Evolutionary conservation across 345 rosid species (phyloP).

Genomic region (Pistacia vera): DNA sequence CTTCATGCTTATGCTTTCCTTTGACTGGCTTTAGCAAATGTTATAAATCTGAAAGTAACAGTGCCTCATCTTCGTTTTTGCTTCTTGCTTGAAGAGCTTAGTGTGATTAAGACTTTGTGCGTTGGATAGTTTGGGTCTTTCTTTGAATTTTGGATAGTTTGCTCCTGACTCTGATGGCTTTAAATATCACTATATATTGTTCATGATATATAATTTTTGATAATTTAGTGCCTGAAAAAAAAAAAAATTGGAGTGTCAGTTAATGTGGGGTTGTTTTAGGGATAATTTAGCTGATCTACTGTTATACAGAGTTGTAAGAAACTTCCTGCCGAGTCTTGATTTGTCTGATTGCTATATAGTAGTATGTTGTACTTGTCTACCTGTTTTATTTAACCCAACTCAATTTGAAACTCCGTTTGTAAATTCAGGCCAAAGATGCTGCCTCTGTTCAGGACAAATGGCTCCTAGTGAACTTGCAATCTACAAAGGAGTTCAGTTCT

Average conservation of each 20-base stretch:
- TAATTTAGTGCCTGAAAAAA: background rate
- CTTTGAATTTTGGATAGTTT: background rate
- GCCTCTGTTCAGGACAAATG: slow-evolving; percentile 88
- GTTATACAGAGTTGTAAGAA: background rate
- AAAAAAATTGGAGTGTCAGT: background rate
- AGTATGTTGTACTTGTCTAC: background rate
- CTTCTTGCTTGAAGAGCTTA: background rate
- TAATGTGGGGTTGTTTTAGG: background rate
- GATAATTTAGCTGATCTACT: background rate
- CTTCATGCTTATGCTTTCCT: no score
- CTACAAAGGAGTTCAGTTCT: slow-evolving; percentile 89
- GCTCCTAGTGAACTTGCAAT: slow-evolving; percentile 95
- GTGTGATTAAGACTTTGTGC: background rate
- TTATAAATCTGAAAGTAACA: no score
- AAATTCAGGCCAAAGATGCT: slow-evolving; percentile 70
- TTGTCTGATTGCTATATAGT: background rate
- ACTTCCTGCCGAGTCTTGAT: background rate
- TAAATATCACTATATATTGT: background rate
- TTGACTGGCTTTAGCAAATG: no score
- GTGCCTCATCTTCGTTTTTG: no score
- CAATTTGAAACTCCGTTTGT: slow-evolving; percentile 12
- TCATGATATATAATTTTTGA: background rate
- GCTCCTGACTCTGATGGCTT: background rate
- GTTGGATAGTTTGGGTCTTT: background rate
- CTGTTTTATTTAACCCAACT: slow-evolving; percentile 8